Conservation (phyloP, 176 grass and related monocot species). For the Bothriochloa decipiens region DNA sequence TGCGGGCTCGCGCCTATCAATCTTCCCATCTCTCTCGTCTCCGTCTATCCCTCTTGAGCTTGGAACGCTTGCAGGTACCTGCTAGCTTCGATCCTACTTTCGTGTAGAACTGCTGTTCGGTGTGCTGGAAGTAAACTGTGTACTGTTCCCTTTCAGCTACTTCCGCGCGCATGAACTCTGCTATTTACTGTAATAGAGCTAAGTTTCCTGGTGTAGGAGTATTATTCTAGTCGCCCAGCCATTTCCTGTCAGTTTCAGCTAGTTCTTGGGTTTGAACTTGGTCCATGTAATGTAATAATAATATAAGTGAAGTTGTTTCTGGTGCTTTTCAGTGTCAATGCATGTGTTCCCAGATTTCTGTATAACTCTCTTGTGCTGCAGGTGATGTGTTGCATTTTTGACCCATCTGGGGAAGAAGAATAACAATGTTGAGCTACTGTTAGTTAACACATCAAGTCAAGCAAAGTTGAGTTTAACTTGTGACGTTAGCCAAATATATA, state of each 20-base stretch:
- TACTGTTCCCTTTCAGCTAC: background rate
- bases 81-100: background rate
- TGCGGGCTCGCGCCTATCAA: background rate
- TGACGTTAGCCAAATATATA: background rate
- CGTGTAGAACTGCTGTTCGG: background rate
- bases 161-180: background rate
- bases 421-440: too few species aligned
- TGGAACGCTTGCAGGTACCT: background rate
- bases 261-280: background rate
- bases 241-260: background rate
- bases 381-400: too few species aligned
- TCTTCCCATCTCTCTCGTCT: background rate
- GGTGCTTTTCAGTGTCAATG: background rate
- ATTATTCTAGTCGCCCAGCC: background rate
- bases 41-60: slow-evolving; percentile 65
- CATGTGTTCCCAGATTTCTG: background rate
- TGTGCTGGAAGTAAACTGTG: background rate
- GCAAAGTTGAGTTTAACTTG: background rate
- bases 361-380: background rate
- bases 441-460: background rate
- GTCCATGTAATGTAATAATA: background rate
- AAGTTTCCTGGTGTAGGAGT: background rate
- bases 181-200: background rate
- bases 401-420: too few species aligned
- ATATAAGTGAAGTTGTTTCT: background rate